A percentile compares a stretch with the other conserved stretches of the same genome.
phyloP scores from a whole-genome alignment of 176 grass and related monocot species.

The Musa troglodytarum region DNA sequence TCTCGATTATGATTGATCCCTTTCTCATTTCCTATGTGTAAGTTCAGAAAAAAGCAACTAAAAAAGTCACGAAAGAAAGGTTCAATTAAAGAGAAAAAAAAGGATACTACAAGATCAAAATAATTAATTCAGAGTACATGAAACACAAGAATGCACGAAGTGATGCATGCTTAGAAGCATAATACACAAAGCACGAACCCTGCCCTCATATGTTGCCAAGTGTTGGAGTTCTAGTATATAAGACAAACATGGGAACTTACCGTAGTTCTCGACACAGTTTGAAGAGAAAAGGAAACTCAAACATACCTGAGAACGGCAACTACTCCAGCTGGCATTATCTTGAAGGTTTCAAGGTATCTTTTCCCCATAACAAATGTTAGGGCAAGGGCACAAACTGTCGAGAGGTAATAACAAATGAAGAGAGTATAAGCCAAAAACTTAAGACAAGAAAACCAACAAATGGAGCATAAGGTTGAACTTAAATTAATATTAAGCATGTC shows the following conservation, averaged over 20 bases:
- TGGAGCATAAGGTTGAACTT: neutral
- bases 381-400: constrained; percentile 51
- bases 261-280: too few species aligned
- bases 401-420: constrained; percentile 3
- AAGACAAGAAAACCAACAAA: neutral
- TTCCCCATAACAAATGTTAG: constrained; percentile 59
- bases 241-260: neutral
- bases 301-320: constrained; percentile 68
- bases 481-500: neutral
- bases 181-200: neutral
- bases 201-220: neutral
- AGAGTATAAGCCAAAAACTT: neutral
- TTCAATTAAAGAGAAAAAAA: too few species aligned
- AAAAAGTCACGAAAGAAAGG: too few species aligned
- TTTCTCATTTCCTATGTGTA: too few species aligned
- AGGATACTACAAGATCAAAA: too few species aligned
- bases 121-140: neutral
- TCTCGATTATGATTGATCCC: too few species aligned
- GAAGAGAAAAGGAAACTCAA: neutral
- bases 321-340: constrained; percentile 85
- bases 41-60: too few species aligned
- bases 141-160: neutral
- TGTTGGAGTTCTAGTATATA: neutral
- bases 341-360: constrained; percentile 64
- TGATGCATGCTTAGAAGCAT: neutral